Percentiles rank a stretch among this genome's conserved stretches.
Evolutionary conservation across 2,329 filamentous ascomycete species (phyloP).

Genomic region (Aspergillus flavus): DNA sequence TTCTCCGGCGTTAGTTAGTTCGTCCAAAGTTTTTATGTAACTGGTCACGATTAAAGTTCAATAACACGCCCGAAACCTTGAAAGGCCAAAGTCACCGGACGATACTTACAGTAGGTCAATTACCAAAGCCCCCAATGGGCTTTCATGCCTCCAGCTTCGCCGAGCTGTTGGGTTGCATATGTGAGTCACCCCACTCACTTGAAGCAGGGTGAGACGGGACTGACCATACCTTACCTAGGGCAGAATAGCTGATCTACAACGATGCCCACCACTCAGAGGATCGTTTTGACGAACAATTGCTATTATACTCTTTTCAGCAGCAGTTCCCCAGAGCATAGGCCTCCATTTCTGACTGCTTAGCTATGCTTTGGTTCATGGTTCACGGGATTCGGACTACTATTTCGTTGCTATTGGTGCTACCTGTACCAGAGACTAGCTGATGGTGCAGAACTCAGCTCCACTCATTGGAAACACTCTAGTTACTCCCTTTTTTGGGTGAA

Average conservation of each 20-base stretch:
- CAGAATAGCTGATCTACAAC: not conserved
- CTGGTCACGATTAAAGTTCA: not conserved
- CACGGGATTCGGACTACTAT: not conserved
- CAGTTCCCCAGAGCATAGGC: not conserved
- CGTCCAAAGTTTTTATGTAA: not conserved
- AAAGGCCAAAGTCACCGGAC: not conserved
- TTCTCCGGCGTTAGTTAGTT: not conserved
- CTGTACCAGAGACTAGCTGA: not conserved
- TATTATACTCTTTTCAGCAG: not conserved
- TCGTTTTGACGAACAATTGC: not conserved
- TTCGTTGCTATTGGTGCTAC: not conserved
- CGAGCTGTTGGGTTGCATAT: not conserved
- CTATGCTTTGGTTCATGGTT: not conserved
- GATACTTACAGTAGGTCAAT: not conserved
- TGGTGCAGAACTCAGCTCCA: not conserved
- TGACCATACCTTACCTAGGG: not conserved
- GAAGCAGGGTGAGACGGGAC: not conserved
- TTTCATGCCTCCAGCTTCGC: not conserved
- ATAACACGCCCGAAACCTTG: not conserved
- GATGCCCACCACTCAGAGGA: not conserved
- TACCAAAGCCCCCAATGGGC: not conserved
- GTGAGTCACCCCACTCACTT: not conserved
- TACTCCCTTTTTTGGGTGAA: not conserved
- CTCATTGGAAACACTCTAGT: not conserved
- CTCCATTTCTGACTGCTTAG: not conserved